These are phyloP conservation scores for Batkoa obscura DNA, from an alignment of 371 early-diverging fungal species.

Conservation along the genomic window DNA sequence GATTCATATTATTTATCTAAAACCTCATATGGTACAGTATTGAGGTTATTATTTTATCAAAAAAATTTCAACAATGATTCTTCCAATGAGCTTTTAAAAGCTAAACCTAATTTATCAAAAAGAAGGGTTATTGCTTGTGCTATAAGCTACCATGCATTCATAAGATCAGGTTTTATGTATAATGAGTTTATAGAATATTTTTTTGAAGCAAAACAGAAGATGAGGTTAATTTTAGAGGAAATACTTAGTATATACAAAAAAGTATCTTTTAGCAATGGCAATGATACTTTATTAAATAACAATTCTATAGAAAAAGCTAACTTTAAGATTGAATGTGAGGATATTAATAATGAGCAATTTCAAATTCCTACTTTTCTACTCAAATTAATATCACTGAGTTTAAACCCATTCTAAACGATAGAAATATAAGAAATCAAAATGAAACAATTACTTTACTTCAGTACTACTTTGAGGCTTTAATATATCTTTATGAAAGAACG, in stretches of 20 bases:
- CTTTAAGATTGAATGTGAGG: not conserved
- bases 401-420: not conserved
- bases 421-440: too few relatives aligned
- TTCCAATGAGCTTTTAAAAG: not conserved
- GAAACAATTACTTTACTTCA: not conserved
- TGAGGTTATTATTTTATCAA: not conserved
- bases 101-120: not conserved
- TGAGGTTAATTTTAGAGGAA: not conserved
- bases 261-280: not conserved
- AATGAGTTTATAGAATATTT: not conserved
- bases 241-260: not conserved
- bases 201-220: too few relatives aligned
- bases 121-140: not conserved
- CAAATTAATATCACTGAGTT: not conserved
- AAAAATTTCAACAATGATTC: not conserved
- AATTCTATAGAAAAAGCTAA: not conserved
- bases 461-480: not conserved
- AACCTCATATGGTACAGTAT: not conserved
- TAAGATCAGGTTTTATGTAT: not conserved
- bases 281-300: not conserved
- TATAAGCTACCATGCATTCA: conserved; percentile 2
- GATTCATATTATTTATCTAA: not conserved
- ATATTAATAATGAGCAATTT: not conserved
- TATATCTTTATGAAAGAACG: not conserved
- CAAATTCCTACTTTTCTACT: not conserved